These are phyloP conservation scores for Hanseniaspora lindneri DNA, from an alignment of 805 yeast species.

Conservation along the genomic window DNA sequence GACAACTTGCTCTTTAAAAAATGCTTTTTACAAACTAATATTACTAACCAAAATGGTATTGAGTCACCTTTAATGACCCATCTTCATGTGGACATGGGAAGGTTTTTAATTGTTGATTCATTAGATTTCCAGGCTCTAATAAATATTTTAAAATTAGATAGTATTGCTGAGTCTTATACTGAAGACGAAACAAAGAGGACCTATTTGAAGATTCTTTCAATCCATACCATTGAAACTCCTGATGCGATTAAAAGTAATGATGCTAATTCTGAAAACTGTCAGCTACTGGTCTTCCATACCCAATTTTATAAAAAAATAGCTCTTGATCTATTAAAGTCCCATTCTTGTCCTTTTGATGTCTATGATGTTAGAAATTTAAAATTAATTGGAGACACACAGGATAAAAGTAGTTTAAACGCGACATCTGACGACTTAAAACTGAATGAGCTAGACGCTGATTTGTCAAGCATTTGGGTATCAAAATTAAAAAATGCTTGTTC, in stretches of 20 bases:
- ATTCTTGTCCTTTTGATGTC: not conserved
- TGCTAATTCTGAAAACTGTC: not conserved
- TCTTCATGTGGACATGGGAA: not conserved
- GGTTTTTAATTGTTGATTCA: slow-evolving; percentile 5
- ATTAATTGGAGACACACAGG: not conserved
- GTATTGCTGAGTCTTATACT: too few relatives aligned
- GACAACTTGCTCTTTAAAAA: slow-evolving; percentile 7
- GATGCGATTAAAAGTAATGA: not conserved
- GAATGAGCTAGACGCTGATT: too few relatives aligned
- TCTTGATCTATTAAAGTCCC: not conserved
- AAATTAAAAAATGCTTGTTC: not conserved
- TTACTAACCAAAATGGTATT: not conserved
- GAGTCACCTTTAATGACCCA: not conserved
- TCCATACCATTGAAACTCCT: not conserved
- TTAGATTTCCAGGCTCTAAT: not conserved
- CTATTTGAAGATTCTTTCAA: not conserved
- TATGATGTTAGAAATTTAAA: not conserved
- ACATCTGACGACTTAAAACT: too few relatives aligned
- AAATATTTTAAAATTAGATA: slow-evolving; percentile 26
- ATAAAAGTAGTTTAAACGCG: too few relatives aligned
- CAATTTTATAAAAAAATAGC: not conserved
- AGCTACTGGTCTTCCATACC: not conserved
- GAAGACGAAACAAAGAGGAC: too few relatives aligned
- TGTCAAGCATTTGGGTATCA: not conserved
- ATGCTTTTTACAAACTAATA: slow-evolving; percentile 3